Evolutionary conservation across 768 basidiomycete genomes (phyloP), one percentile per base, ranked within the genome.

Genomic region (Boletus rufocinnamomeus): DNA sequence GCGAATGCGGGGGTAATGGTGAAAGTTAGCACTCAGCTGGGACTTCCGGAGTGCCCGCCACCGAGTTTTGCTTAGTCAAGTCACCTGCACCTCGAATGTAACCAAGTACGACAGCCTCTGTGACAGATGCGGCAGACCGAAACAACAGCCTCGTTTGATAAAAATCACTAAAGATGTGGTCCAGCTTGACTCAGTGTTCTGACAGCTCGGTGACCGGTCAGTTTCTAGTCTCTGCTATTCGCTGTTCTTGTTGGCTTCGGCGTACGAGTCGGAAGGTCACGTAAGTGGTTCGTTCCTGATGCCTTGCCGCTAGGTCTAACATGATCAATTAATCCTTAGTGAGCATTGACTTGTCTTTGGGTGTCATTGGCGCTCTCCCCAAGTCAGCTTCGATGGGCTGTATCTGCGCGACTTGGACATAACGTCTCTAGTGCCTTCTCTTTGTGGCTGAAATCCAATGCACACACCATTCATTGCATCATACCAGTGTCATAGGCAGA

Each of bases 61-160:
- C 65, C 25, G 28, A 23, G 32, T 6, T 34, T 49, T 60, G 68
- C 69, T 69, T 69, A 69, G 68, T 69, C 68, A 66, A 43, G n/a
- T n/a, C 57, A 19, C 5, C 6, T 4, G 17, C 27, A 16, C 43
- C 13, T 35, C 6, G 34, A 35, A 35, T 35, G n/a, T n/a, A n/a
- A n/a, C n/a, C n/a, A 35, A 27, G 27, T 27, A 2, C 30, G 34
- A 11, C 32, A 32, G 3, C 32, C 13, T 34, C 28, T 28, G 3
- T 34, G 32, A 34, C 32, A 34, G 32, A 30, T 9, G 27, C 1
- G 32, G 11, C 27, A 19, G 43, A 43, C 27, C 46, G 17, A n/a
- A 47, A 28, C 27, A 47, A 28, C 28, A 47, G 28, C 28, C 19
- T 14, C 43, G 43, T 23, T 13, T 23, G 43, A 23, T 44, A 14